Evolutionary conservation across 352 stramenopile genomes (phyloP), one percentile per base, ranked within the genome.

Genomic region (Lagenidium sp.): DNA sequence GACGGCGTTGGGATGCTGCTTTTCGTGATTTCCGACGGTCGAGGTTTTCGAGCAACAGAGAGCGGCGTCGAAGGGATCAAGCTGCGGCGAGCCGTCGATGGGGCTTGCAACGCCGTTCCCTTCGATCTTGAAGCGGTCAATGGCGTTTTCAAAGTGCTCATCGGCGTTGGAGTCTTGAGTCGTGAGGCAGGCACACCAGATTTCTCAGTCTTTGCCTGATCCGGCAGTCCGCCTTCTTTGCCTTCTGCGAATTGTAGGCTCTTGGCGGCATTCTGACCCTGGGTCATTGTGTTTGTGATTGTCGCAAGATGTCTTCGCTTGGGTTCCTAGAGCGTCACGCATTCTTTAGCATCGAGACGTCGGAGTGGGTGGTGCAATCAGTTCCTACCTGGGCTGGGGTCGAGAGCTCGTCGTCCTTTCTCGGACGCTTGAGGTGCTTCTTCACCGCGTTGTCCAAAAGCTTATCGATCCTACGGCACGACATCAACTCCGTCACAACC

Each of bases 381-480:
- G n/a, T n/a, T n/a, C n/a, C n/a, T 55, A 82, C 72, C 56, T 74
- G 56, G 35, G 42, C 42, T 25, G 64, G 51, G 11, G 48, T 60
- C 13, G 47, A 44, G 3, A 52, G 29, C n/a, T 50, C 52, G 25
- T 50, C 54, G 20, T 75, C 59, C 30, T 66, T 65, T 21, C 47
- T 43, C 36, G 65, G 49, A 23, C 72, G 55, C 45, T 85, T 82
- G 28, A 85, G 45, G 37, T 85, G 67, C 44, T 82, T 85, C 23
- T 82, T 85, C 19, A 82, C 72, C 21, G 44, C 59, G 32, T 73
- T 49, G n/a, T 51, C 38, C 18, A 85, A 44, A 47, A 68, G 41
- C 19, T 37, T 42, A 36, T 81, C 68, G 15, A 85, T 46, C 28
- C 62, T 82, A 50, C 18, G 30, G 6, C 22, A 41, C 19, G 26